Evolutionary conservation across 2,329 filamentous ascomycete genomes (phyloP), one percentile per base, ranked within the genome.

Genomic region (Tricladium varicosporioides): DNA sequence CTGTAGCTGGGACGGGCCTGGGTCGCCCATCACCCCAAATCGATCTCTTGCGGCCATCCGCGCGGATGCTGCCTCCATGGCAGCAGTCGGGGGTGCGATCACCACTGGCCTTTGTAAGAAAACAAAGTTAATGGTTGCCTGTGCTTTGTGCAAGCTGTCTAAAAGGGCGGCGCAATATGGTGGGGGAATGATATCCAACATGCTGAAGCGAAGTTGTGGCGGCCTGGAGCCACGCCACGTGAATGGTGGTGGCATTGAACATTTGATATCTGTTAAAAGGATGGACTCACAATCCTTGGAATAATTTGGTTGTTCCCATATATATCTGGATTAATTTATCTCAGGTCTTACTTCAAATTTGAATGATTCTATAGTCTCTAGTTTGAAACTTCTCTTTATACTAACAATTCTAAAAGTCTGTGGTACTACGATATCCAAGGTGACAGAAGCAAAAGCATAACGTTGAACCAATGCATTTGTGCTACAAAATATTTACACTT

Each of bases 41-140:
- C 92, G 92, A 80, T 97, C 93, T 77, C 93, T 87, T 69, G 92
- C 89, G 71, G 93, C 94, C 80, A 95, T 96, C 72, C 94, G 88
- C 75, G 92, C 92, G 72, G 92, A 95, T 72, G 92, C 88, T 72
- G 94, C 93, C 84, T 97, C 93, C 93, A 97, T 89, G 62, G 63
- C 63, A 67, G 66, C 65, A 16, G 18, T 57, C 22, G 51, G 49
- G n/a, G 49, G 44, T 18, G 55, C 49, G 62, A 63, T 63, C 51
- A 60, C 60, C 62, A 62, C 60, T 53, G 48, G 33, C 18, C 48
- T 13, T 45, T 48, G 18, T 16, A 44, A 33, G 18, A 33, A 33
- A 45, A 27, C 22, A 42, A 31, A 53, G 40, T 52, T 46, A 43
- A 53, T 50, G 51, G 44, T 27, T 59, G 50, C 48, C 49, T 56